Evolutionary conservation across 2,329 filamentous ascomycete genomes (phyloP), one percentile per base, ranked within the genome.

Genomic region (Davidsoniella virescens): DNA sequence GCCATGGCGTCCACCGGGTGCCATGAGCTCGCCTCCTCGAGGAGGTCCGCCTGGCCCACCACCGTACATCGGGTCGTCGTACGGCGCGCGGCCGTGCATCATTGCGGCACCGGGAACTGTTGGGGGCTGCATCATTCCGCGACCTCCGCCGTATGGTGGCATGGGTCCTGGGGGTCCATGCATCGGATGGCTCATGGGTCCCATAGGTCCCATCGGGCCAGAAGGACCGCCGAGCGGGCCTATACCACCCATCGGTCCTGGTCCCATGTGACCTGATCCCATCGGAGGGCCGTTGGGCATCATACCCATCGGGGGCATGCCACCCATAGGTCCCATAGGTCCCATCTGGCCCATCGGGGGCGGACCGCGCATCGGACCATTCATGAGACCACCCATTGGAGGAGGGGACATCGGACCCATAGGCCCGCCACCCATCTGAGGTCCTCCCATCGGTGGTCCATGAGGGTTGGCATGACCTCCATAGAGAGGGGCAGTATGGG

Each of bases 31-130:
- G 38, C 25, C 25, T 47, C 44, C 47, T 47, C 51, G 51, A 20
- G 47, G 42, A 40, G 51, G 51, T 17, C 51, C 51, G 20, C 47
- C 44, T 39, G 51, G 51, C 36, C 49, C 49, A n/a, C 46, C 51
- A 26, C 47, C 47, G 33, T 50, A 53, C 48, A 53, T 53, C 26
- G 40, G 29, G 39, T 53, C 48, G 18, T 44, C 48, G 29, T 44
- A 49, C 14, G 44, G 41, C 33, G 26, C 38, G 20, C 44, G 45
- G 10, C 43, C 43, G 25, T 50, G 47, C 14, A 47, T 44, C 47
- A 53, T 47, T 17, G 48, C 38, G 17, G 43, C 38, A 18, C 39
- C 47, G 14, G 47, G 39, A 39, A 26, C 44, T 29, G 26, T 18
- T n/a, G 51, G 47, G 6, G 51, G 51, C 25, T 50, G 44, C 38